Evolutionary conservation across 345 rosid species (phyloP).

Genomic region (Citrus medica): DNA sequence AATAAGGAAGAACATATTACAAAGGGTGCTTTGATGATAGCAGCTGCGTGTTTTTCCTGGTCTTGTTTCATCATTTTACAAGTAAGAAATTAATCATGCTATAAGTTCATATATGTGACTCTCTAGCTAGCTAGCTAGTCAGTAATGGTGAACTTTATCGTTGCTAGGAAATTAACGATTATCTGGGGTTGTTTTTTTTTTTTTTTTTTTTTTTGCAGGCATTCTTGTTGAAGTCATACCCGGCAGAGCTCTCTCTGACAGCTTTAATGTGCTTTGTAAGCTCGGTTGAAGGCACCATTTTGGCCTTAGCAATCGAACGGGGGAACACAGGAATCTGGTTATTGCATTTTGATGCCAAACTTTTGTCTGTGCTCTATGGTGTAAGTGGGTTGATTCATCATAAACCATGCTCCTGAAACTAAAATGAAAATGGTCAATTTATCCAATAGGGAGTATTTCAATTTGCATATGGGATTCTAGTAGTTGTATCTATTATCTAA

Average conservation of each 20-base stretch:
- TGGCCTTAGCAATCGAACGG: conserved; percentile 47
- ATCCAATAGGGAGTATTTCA: too few species aligned
- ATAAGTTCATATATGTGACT: too few species aligned
- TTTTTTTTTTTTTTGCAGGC: conserved; percentile 38
- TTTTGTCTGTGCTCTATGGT: conserved; percentile 35
- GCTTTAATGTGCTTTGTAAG: conserved; percentile 65
- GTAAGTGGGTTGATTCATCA: not conserved
- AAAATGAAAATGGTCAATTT: not conserved
- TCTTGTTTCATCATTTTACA: conserved; percentile 64
- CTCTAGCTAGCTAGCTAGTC: too few species aligned
- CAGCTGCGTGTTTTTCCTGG: conserved; percentile 57
- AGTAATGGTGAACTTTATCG: too few species aligned
- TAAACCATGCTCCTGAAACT: not conserved
- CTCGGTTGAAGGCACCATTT: conserved; percentile 40
- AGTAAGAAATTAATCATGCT: conserved; percentile 20
- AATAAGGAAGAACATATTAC: conserved; percentile 19
- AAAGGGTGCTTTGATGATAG: conserved; percentile 58
- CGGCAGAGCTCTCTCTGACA: conserved; percentile 62
- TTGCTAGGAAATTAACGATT: too few species aligned
- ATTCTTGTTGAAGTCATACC: conserved; percentile 50
- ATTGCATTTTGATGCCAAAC: conserved; percentile 34
- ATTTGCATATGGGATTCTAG: too few species aligned
- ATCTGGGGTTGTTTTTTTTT: not conserved
- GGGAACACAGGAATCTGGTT: conserved; percentile 49
- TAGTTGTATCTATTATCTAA: too few species aligned